Conservation (phyloP, 768 basidiomycete genomes). For the Auriculariales sp. region DNA sequence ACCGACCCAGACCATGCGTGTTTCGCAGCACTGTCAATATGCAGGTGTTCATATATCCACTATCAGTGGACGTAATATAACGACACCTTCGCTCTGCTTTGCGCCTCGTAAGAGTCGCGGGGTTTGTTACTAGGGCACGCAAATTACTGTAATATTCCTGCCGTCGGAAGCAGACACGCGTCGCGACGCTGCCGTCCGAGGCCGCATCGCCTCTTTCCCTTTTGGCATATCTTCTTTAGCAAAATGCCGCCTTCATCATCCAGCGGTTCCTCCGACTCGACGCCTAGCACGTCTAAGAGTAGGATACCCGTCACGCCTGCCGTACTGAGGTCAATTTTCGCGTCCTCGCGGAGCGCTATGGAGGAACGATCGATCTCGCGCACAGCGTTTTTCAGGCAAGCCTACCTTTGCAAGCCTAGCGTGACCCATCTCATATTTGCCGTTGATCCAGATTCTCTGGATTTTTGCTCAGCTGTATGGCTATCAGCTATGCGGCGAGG, state of each 20-base stretch:
- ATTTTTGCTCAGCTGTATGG: slow-evolving; percentile 69
- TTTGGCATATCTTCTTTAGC: too few relatives aligned
- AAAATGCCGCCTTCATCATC: background rate
- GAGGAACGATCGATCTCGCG: slow-evolving; percentile 78
- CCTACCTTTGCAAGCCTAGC: background rate
- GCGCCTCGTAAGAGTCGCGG: too few relatives aligned
- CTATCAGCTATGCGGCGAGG: slow-evolving; percentile 62
- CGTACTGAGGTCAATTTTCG: slow-evolving; percentile 69
- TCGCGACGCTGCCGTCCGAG: too few relatives aligned
- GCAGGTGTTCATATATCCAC: too few relatives aligned
- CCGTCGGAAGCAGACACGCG: too few relatives aligned
- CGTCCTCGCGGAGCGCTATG: slow-evolving; percentile 65
- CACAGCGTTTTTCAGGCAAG: slow-evolving; percentile 73
- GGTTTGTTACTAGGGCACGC: too few relatives aligned
- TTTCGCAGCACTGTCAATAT: too few relatives aligned
- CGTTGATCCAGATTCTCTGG: slow-evolving; percentile 49
- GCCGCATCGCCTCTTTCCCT: too few relatives aligned
- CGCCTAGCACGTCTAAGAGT: slow-evolving; percentile 1
- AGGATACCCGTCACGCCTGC: slow-evolving; percentile 70
- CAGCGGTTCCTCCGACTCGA: background rate
- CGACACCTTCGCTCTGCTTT: too few relatives aligned
- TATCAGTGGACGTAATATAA: too few relatives aligned
- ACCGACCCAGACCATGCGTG: too few relatives aligned
- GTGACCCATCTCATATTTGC: background rate
- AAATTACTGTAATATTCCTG: too few relatives aligned